These are phyloP conservation scores for Aspergillus hiratsukae DNA, from an alignment of 2,329 filamentous ascomycete species.

Conservation along the genomic window DNA sequence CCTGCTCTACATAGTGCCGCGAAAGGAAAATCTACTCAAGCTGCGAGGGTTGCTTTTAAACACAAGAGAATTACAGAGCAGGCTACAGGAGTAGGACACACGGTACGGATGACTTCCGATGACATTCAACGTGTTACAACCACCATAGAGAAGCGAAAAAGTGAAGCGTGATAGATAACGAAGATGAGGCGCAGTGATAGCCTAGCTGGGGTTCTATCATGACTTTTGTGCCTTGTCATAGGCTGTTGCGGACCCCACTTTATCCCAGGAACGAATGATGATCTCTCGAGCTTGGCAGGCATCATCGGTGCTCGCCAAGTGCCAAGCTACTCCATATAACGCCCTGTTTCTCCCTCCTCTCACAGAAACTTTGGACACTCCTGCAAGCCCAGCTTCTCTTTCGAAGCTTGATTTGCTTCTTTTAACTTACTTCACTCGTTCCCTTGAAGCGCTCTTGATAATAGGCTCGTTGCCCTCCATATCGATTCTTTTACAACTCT, in stretches of 20 bases:
- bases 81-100: background rate
- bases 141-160: background rate
- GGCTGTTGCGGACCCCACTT: background rate
- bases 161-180: background rate
- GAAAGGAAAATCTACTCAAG: background rate
- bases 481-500: background rate
- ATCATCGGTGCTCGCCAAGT: conserved; percentile 6
- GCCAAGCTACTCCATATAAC: conserved; percentile 12
- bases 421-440: background rate
- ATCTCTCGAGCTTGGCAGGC: conserved; percentile 13
- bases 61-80: background rate
- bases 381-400: background rate
- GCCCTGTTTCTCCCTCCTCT: conserved; percentile 1
- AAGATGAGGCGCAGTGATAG: background rate
- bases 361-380: background rate
- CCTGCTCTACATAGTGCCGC: background rate
- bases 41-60: background rate
- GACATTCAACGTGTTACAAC: background rate
- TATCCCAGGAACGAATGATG: background rate
- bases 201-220: background rate
- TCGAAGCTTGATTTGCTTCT: conserved; percentile 16
- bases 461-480: background rate
- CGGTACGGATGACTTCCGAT: background rate
- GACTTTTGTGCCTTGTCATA: background rate
- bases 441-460: background rate